Percentiles rank a stretch among this genome's conserved stretches.
These are phyloP conservation scores for Sarocladiaceae sp. DNA, from an alignment of 2,329 filamentous ascomycete genomes.

Conservation along the genomic window DNA sequence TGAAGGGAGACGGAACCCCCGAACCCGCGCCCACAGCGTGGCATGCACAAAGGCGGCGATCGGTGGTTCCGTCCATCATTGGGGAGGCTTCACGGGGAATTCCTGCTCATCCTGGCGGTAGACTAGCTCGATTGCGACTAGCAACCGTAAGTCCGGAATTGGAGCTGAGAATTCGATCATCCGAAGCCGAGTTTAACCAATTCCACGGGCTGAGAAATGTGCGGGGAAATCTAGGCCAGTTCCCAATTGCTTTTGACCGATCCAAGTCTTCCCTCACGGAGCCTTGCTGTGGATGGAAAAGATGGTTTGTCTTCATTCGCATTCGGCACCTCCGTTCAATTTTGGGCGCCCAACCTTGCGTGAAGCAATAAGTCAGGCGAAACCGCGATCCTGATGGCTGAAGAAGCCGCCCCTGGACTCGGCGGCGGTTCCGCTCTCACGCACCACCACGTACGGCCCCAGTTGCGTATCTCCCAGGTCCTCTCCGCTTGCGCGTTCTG, in stretches of 20 bases:
- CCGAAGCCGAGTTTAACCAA: background rate
- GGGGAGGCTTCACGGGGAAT: background rate
- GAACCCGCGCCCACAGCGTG: background rate
- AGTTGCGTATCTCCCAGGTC: constrained; percentile 15
- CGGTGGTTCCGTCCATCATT: background rate
- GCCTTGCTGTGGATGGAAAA: background rate
- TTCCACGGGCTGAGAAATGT: background rate
- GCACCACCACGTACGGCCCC: background rate
- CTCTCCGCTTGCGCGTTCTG: constrained; percentile 19
- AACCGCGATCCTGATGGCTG: constrained; percentile 6
- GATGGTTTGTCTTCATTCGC: background rate
- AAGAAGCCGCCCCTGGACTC: background rate
- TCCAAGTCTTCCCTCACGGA: background rate
- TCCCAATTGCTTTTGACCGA: too few species aligned
- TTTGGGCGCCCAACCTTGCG: background rate
- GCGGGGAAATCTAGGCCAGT: background rate
- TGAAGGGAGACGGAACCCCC: constrained; percentile 2
- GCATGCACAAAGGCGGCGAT: background rate
- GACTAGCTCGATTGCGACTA: background rate
- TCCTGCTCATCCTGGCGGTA: background rate
- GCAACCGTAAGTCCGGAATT: background rate
- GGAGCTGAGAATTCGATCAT: background rate
- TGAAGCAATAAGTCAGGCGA: background rate
- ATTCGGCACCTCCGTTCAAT: constrained; percentile 1
- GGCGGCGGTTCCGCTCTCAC: background rate